A percentile compares a stretch with the other conserved stretches of the same genome.
Conservation (phyloP, 768 basidiomycete genomes). For the Sarcodon sp. region DNA sequence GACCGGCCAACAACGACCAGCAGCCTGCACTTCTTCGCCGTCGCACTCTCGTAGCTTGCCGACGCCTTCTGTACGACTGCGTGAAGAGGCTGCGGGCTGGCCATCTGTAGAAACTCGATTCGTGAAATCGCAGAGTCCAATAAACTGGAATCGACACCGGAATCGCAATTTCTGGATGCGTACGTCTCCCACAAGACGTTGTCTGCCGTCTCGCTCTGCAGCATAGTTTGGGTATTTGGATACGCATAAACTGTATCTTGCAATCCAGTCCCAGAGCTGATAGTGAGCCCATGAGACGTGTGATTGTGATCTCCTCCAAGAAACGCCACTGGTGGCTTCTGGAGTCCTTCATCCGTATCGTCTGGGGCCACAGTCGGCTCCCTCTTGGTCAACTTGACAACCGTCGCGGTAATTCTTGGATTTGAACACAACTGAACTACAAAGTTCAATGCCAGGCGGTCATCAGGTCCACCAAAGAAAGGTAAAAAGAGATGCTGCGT, state of each 20-base stretch:
- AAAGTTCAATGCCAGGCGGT: conserved; percentile 75
- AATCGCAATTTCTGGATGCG: conserved; percentile 17
- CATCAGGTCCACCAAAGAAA: conserved; percentile 93
- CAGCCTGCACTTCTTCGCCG: conserved; percentile 23
- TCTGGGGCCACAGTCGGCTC: conserved; percentile 17
- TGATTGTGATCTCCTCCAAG: neutral
- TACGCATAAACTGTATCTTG: conserved; percentile 55
- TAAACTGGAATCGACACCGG: conserved; percentile 1
- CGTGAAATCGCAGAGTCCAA: conserved; percentile 31
- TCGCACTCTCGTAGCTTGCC: conserved; percentile 6
- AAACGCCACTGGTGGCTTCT: neutral
- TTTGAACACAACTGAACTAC: conserved; percentile 75
- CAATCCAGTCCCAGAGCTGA: conserved; percentile 19
- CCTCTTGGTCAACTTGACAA: conserved; percentile 49
- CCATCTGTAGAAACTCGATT: conserved; percentile 46
- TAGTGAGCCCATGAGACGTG: neutral
- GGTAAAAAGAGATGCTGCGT: conserved; percentile 67
- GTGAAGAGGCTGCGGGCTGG: conserved; percentile 48
- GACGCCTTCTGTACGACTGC: conserved; percentile 32
- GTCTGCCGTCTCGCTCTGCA: conserved; percentile 82
- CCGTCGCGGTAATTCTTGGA: conserved; percentile 55
- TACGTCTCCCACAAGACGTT: conserved; percentile 62
- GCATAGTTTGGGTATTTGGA: conserved; percentile 42
- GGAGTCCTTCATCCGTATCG: neutral
- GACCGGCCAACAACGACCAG: conserved; percentile 67